Conservation (phyloP, 2,329 filamentous ascomycete species). For the Pseudofabraea citricarpa region DNA sequence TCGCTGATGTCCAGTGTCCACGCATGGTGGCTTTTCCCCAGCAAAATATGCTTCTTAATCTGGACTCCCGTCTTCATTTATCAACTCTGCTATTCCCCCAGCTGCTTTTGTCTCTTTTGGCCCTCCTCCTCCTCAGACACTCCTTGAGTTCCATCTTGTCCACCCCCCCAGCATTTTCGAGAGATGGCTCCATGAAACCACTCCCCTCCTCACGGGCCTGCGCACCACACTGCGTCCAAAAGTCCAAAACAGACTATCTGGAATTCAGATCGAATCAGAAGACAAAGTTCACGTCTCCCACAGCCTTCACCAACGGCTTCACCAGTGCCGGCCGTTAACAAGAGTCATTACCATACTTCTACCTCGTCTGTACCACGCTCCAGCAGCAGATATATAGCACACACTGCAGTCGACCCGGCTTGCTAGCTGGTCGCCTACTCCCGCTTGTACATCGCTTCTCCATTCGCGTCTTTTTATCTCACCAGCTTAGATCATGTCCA, state of each 20-base stretch:
- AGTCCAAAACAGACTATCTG: neutral
- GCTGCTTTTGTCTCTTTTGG: neutral
- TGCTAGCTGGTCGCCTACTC: neutral
- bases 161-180: neutral
- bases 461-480: neutral
- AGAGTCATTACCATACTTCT: no score
- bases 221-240: constrained; percentile 13
- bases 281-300: neutral
- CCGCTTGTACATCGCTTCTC: neutral
- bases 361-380: neutral
- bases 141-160: constrained; percentile 1
- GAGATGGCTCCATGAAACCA: constrained; percentile 16
- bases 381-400: neutral
- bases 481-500: constrained; percentile 7
- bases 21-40: neutral
- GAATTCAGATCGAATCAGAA: neutral
- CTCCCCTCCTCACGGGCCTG: constrained; percentile 9
- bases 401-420: neutral
- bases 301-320: no score
- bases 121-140: neutral
- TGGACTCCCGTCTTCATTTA: neutral
- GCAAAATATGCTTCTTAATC: neutral
- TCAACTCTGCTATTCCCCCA: neutral
- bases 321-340: no score
- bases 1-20: neutral